phyloP scores from a whole-genome alignment of 331 rosid species.

The Quercus phellos region DNA sequence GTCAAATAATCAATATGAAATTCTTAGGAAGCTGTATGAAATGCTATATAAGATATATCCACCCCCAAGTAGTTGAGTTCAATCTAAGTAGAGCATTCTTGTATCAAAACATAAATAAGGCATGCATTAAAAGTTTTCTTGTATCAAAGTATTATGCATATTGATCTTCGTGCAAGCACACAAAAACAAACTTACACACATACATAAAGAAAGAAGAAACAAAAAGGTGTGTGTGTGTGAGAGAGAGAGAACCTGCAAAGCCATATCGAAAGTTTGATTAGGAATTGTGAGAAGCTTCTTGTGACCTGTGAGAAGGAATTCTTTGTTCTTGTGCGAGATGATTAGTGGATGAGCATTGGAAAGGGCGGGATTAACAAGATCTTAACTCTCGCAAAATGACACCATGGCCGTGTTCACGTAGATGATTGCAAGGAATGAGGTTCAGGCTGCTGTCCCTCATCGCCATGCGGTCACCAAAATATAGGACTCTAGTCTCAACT shows the following conservation, averaged over 20 bases:
- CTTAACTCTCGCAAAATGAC: background rate
- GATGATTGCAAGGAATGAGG: background rate
- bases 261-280: background rate
- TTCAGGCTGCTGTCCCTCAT: background rate
- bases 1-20: too few relatives aligned
- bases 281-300: background rate
- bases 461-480: too few relatives aligned
- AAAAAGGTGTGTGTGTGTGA: background rate
- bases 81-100: too few relatives aligned
- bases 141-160: background rate
- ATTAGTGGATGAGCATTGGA: background rate
- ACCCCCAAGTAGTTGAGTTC: too few relatives aligned
- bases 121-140: too few relatives aligned
- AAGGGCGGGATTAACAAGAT: background rate
- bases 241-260: constrained; percentile 7
- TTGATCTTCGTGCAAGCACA: background rate
- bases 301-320: background rate
- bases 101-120: too few relatives aligned
- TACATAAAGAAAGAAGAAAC: background rate
- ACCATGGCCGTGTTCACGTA: background rate
- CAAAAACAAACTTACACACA: too few relatives aligned
- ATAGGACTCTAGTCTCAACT: too few relatives aligned
- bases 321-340: background rate
- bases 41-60: too few relatives aligned
- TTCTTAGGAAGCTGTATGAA: too few relatives aligned